Evolutionary conservation across 805 yeast species (phyloP), one percentile per base, ranked within the genome.

Genomic region (Citeromyces matritensis): DNA sequence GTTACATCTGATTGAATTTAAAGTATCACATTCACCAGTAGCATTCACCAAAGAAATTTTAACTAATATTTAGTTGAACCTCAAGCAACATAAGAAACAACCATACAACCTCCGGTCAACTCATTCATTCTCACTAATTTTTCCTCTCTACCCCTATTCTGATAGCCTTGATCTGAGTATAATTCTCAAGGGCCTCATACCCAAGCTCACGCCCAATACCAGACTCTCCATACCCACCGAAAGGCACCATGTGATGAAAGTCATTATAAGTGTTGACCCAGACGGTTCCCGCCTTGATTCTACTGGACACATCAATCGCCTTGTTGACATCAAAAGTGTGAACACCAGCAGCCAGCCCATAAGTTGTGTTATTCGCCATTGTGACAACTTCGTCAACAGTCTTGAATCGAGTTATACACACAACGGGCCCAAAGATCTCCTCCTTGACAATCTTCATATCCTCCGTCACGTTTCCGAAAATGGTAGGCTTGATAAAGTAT

Each of bases 391-490:
- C 93, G 40, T 79, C 88, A 39, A 70, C 67, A 31, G 79, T 63
- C 42, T 59, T 61, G 51, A 83, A 83, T 55, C 79, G 78, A 47
- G 76, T 58, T 34, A 81, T 67, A 27, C 91, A 74, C 39, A 79
- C 73, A 38, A 84, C 83, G 15, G 95, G 95, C 37, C 95, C 95
- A 45, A 84, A 85, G 52, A 85, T 82, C 66, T 85, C 96, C 53
- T 85, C 95, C 53, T 65, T 69, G 43, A 81, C 84, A 52, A 86
- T 73, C 42, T 64, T 61, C 77, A 73, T 74, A 49, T 73, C 62
- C 51, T 75, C 79, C 14, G 63, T 63, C 40, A 83, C 94, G 48
- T 81, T 84, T 41, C 81, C 76, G 51, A 85, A 82, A 46, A 86
- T 68, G 26, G 96, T 85, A 53, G 96, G 95, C 57, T 69, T 63